Evolutionary conservation across 2,329 filamentous ascomycete species (phyloP), one percentile per base, ranked within the genome.

Genomic region (Rutstroemia sp.): DNA sequence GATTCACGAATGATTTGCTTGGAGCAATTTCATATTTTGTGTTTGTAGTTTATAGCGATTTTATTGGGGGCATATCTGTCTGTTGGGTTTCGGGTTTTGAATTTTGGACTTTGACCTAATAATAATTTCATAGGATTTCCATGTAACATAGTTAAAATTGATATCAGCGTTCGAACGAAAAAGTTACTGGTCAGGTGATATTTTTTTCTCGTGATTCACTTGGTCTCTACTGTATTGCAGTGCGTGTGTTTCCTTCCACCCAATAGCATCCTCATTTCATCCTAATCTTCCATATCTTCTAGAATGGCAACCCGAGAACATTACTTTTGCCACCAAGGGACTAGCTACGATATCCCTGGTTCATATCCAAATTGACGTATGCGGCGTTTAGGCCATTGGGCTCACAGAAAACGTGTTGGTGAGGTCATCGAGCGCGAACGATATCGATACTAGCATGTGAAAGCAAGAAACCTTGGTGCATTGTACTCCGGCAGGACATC

Each of bases 11-110:
- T 8, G 1, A 17, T 44, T 21, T 5, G 23, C n/a, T 49, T 42
- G 34, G 8, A 21, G 25, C 10, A 34, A 42, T 48, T 49, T 34
- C 44, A 54, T 48, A 48, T 30, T 56, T 3, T 47, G 47, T 56
- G 40, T 56, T 23, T 47, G 47, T 51, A 56, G 9, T 50, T 45
- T 45, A 56, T 56, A 51, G 25, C 46, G 39, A n/a, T 38, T 50
- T 21, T 21, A 7, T 16, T 45, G 17, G 19, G n/a, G 40, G 52
- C 7, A 51, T 44, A 44, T 44, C 8, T 44, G 14, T 44, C 21
- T 23, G 40, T 44, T 44, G n/a, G 17, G n/a, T 19, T 19, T n/a
- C 19, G 16, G 40, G 17, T 44, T 44, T 12, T 34, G 30, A 10
- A 10, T 34, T 34, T 34, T 3, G 19, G 19, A 19, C 19, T 19